Evolutionary conservation across 2,329 filamentous ascomycete genomes (phyloP), one percentile per base, ranked within the genome.

Genomic region (Endoconidiophora laricicola): DNA sequence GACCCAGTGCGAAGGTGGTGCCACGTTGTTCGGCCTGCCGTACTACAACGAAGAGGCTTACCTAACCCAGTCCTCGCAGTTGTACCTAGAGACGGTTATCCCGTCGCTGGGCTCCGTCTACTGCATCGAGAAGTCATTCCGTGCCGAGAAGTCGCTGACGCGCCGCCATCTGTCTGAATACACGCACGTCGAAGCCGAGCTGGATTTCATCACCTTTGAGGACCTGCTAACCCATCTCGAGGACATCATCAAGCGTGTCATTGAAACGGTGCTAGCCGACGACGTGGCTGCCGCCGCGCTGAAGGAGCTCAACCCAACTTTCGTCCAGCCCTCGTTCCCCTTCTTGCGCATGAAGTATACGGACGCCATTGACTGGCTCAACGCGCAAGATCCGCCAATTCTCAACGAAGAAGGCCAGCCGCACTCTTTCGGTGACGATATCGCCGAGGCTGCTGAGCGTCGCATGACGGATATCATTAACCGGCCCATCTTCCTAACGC

Each of bases 111-210:
- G 91, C 58, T 86, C 95, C 63, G 87, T 95, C 48, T 98, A 93
- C 75, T 96, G 90, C 63, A 90, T 98, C 60, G 88, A 94, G 66
- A 94, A 94, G 66, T 96, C 90, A 2, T 98, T 98, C 81, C 88
- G 91, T 55, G 91, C 91, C 12, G 91, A 98, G 68, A 95, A 95
- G 69, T 90, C 83, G 5, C 73, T 96, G 52, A 98, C 91, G 46
- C 83, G 91, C 55, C 85, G 91, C 60, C 91, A 98, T 64, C 69
- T 98, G 59, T 85, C 86, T 44, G 91, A 98, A 68, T 98, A 95
- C 71, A 94, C 88, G 1, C 91, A 98, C 69, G 77, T 98, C 57
- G 91, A 98, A 69, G 90, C 82, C 53, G 91, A 98, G 66, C 74
- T 98, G 54, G 91, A 96, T 70, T 96, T 91, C 63, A 94, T 98